A percentile compares a stretch with the other conserved stretches of the same genome.
phyloP scores from a whole-genome alignment of 2,329 filamentous ascomycete species.

The Trichocomaceae sp. region DNA sequence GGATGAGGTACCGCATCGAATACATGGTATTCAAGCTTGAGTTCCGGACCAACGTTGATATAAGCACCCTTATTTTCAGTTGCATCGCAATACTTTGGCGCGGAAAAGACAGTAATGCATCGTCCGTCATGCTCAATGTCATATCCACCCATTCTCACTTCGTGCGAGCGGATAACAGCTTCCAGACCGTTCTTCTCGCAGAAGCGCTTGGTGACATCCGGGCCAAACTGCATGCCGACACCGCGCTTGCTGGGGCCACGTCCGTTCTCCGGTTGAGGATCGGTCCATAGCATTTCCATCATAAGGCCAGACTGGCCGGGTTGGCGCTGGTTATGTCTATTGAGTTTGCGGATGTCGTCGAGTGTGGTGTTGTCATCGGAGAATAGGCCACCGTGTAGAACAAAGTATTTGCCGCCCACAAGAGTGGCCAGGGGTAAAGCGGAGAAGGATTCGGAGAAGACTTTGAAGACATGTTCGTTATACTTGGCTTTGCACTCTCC shows the following conservation, averaged over 20 bases:
- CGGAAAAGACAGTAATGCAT: slow-evolving; percentile 98
- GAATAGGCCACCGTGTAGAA: slow-evolving; percentile 90
- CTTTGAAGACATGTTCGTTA: slow-evolving; percentile 89
- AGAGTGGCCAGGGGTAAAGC: slow-evolving; percentile 86
- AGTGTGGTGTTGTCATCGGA: slow-evolving; percentile 86
- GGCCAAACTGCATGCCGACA: slow-evolving; percentile 93
- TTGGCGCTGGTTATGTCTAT: slow-evolving; percentile 84
- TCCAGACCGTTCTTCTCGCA: slow-evolving; percentile 93
- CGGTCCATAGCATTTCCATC: slow-evolving; percentile 99
- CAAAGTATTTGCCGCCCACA: slow-evolving; percentile 83
- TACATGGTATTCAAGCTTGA: slow-evolving; percentile 85
- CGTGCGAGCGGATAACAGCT: slow-evolving; percentile 92
- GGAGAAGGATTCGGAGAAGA: slow-evolving; percentile 97
- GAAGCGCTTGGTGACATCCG: slow-evolving; percentile 92
- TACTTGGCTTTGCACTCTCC: slow-evolving; percentile 98
- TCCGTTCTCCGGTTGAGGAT: slow-evolving; percentile 79
- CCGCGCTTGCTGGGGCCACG: slow-evolving; percentile 93
- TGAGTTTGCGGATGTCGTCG: slow-evolving; percentile 87
- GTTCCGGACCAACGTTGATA: slow-evolving; percentile 89
- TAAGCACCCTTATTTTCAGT: slow-evolving; percentile 98
- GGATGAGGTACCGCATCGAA: slow-evolving; percentile 97
- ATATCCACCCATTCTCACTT: slow-evolving; percentile 98
- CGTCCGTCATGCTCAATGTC: slow-evolving; percentile 93
- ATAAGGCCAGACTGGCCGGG: slow-evolving; percentile 90
- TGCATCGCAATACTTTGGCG: slow-evolving; percentile 93